Conservation (phyloP, 331 rosid genomes). For the Telfairia occidentalis region DNA sequence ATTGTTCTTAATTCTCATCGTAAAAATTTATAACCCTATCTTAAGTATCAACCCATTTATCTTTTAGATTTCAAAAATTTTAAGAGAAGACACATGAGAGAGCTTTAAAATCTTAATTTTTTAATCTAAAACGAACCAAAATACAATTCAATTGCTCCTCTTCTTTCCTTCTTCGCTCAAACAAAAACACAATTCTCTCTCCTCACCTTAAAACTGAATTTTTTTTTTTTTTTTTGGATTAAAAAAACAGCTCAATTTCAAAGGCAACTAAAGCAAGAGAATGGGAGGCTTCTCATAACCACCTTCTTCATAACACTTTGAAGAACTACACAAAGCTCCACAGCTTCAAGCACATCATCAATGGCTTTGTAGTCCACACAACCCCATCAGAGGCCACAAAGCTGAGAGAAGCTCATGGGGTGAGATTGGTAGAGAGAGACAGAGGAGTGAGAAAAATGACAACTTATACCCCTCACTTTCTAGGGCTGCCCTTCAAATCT, state of each 20-base stretch:
- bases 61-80: too few species aligned
- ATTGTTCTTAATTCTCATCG: too few species aligned
- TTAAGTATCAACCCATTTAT: too few species aligned
- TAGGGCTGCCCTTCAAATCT: slow-evolving; percentile 21
- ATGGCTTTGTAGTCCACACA: slow-evolving; percentile 68
- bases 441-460: slow-evolving; percentile 65
- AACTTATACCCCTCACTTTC: slow-evolving; percentile 64
- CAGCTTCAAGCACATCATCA: slow-evolving; percentile 56
- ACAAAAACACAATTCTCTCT: background rate
- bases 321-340: slow-evolving; percentile 48
- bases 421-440: slow-evolving; percentile 65
- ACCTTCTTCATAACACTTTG: slow-evolving; percentile 34
- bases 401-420: slow-evolving; percentile 32
- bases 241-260: slow-evolving; percentile 16
- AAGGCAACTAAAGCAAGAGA: slow-evolving; percentile 30
- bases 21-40: too few species aligned
- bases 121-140: too few species aligned
- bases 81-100: too few species aligned
- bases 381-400: slow-evolving; percentile 65
- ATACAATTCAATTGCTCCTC: too few species aligned
- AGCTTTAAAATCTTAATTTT: too few species aligned
- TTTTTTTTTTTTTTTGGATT: background rate
- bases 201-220: background rate
- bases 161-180: background rate
- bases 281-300: slow-evolving; percentile 46